These are phyloP conservation scores for Quercus bicolor DNA, from an alignment of 306 rosid species.

Conservation along the genomic window DNA sequence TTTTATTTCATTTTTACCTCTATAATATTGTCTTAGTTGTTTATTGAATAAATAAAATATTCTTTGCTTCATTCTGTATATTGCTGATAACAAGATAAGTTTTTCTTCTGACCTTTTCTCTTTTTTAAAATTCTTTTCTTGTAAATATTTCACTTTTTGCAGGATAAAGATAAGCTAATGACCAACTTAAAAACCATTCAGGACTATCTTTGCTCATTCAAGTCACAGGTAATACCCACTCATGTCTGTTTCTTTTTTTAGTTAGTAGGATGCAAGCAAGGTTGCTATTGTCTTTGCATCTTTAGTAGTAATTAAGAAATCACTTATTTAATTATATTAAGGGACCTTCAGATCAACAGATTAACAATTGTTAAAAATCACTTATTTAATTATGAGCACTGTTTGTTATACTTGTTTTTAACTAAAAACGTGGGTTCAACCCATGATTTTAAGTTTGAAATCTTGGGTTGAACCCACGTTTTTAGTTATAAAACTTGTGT, in stretches of 20 bases:
- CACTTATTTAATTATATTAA: neutral
- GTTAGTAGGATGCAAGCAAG: neutral
- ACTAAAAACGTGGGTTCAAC: too few species aligned
- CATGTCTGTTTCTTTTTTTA: slow-evolving; percentile 1
- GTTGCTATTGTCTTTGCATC: neutral
- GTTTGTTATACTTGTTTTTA: too few species aligned
- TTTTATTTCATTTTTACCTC: neutral
- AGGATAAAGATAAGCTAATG: slow-evolving; percentile 77
- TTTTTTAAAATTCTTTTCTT: slow-evolving; percentile 16
- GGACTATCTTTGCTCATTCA: slow-evolving; percentile 88
- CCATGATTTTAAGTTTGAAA: too few species aligned
- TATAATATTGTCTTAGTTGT: neutral
- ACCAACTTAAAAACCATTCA: slow-evolving; percentile 87
- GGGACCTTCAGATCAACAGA: neutral
- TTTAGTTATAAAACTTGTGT: too few species aligned
- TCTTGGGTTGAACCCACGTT: too few species aligned
- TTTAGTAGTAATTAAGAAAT: neutral
- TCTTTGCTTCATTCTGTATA: neutral
- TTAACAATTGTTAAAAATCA: neutral
- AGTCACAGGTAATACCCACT: slow-evolving; percentile 61
- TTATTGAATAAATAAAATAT: neutral
- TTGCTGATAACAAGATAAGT: neutral
- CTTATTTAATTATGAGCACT: too few species aligned
- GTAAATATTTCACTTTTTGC: slow-evolving; percentile 14
- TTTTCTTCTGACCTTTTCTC: neutral